phyloP scores from a whole-genome alignment of 1,284 basidiomycete genomes.

The Microbotryomycetes sp. region DNA sequence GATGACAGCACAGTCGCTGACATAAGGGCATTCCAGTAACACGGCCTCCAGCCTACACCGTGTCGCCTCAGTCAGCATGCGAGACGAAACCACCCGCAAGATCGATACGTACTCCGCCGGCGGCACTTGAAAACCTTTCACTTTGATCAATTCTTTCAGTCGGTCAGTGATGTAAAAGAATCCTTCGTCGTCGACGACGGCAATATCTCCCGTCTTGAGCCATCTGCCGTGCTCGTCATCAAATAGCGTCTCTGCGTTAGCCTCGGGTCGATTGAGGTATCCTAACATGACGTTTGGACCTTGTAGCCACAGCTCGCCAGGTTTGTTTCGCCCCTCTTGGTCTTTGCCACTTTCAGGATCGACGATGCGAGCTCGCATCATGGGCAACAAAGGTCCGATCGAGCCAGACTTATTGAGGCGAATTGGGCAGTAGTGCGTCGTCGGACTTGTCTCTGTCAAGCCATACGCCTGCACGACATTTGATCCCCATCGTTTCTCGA shows the following conservation, averaged over 20 bases:
- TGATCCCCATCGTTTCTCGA: conserved; percentile 44
- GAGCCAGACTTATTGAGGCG: conserved; percentile 50
- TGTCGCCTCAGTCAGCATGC: conserved; percentile 3
- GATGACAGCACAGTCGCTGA: conserved; percentile 33
- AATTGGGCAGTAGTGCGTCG: conserved; percentile 41
- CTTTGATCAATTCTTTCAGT: conserved; percentile 21
- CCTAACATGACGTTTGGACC: conserved; percentile 49
- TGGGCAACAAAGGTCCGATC: conserved; percentile 66
- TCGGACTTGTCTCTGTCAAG: conserved; percentile 68
- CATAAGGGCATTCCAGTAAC: conserved; percentile 20
- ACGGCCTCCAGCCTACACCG: conserved; percentile 18
- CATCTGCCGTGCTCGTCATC: conserved; percentile 25
- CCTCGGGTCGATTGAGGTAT: conserved; percentile 38
- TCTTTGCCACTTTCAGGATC: conserved; percentile 48
- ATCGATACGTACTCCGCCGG: conserved; percentile 17
- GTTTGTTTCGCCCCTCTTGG: conserved; percentile 47
- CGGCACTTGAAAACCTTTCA: conserved; percentile 21
- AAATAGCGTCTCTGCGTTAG: conserved; percentile 33
- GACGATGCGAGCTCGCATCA: conserved; percentile 68
- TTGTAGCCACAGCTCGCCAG: conserved; percentile 72
- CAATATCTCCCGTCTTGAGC: conserved; percentile 36
- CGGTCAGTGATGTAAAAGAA: conserved; percentile 34
- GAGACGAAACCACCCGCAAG: conserved; percentile 5
- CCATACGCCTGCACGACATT: conserved; percentile 52
- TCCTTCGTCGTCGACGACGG: conserved; percentile 19